Evolutionary conservation across 2,329 filamentous ascomycete genomes (phyloP), one percentile per base, ranked within the genome.

Genomic region (Trichoderma harzianum): DNA sequence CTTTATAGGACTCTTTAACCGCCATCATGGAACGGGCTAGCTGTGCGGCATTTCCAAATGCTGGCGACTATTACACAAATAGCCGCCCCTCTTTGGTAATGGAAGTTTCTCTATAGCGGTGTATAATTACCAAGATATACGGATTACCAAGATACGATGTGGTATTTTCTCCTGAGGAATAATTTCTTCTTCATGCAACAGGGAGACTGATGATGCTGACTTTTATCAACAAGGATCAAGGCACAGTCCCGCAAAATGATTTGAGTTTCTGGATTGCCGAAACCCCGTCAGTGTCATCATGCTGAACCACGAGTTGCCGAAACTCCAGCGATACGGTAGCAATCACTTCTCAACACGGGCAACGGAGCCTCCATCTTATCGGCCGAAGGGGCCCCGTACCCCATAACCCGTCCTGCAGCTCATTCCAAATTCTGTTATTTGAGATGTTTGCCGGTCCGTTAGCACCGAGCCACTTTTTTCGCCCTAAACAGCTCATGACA

Each of bases 391-490:
- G 66, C n/a, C 55, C 55, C 61, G 7, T 21, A 24, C 39, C 43
- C 43, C 28, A 21, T 51, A 16, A 14, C 53, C 30, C 63, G 6
- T 43, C 64, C 53, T 71, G 64, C 70, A 72, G 30, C 55, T 55
- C 70, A 72, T 72, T 72, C 70, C 70, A 72, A 72, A 72, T 72
- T 61, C 64, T 72, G 18, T n/a, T 21, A 30, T 32, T 39, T 39
- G 43, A 58, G 32, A 57, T 43, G 47, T 26, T 64, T 51, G 47
- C 26, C 51, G 32, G 32, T 14, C 32, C 1, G 16, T 58, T 51
- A 57, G 28, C 39, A 24, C 14, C 28, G 36, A 53, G 57, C 55
- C 67, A 69, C 67, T 62, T 62, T 62, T 66, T 62, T 21, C 26
- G 57, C 28, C 30, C 67, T 34, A 58, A 47, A 53, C 28, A 32